Base-by-base conservation (phyloP, 176 grass and related monocot species). In the Phoenix dactylifera region DNA sequence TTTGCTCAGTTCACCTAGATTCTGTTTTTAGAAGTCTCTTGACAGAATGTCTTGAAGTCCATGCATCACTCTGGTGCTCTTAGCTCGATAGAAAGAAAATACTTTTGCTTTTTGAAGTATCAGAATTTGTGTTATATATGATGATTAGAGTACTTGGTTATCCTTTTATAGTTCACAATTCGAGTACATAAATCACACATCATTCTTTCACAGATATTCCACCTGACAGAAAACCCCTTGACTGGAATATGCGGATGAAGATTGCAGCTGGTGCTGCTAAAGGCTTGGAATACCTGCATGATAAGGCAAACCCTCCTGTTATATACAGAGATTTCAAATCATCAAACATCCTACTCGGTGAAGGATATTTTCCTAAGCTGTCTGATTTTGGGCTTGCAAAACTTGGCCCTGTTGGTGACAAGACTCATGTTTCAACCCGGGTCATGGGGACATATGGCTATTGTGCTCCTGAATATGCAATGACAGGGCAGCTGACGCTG, bases 311-410 rank as follows among this genome's bases (percentile, higher is more conserved):
- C 54, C 89, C 89, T 16, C 89, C 89, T 0, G 81, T 95, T 65
- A 95, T 95, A 73, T 95, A 85, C 35, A 74, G 89, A 3, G 89
- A 95, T 72, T 95, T 95, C 75, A 95, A 95, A 64, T 85, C 89
- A 5, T 95, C 89, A 61, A 95, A 95, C 72, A 95, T 95, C 74
- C 89, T 95, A 70, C 79, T 95, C 53, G 84, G 74, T 50, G 84
- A 95, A 81, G 77, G 77, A 60, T 95, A 85, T 77, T 78, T 85
- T 56, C 89, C 89, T 0, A 95, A 95, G 64, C 64, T 95, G 51
- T 95, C 89, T 16, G 89, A 95, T 32, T 95, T 95, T 64, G 89
- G 89, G 24, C 89, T 95, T 28, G 89, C 89, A 58, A 95, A 95
- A 74, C 71, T 95, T 55, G 89, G 89, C 53, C 89, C 89, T 6